phyloP scores from a whole-genome alignment of 257 asterid genomes.

The Perilla frutescens region DNA sequence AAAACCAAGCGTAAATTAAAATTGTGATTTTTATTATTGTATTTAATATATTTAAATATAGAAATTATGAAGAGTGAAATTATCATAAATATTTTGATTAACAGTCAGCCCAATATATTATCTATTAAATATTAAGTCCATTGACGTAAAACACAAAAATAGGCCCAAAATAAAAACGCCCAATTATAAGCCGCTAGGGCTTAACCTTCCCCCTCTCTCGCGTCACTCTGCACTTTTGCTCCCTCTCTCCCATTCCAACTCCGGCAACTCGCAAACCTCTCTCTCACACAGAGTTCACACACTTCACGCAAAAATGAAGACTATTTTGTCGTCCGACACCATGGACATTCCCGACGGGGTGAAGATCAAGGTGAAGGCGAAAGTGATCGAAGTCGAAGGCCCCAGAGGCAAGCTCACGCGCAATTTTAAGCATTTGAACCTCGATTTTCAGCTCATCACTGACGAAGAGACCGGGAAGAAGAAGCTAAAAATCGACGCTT shows the following conservation, averaged over 20 bases:
- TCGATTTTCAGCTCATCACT: constrained; percentile 71
- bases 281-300: not conserved
- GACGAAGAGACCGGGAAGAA: constrained; percentile 63
- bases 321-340: constrained; percentile 62
- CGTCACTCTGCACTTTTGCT: not conserved
- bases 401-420: constrained; percentile 74
- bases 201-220: not conserved
- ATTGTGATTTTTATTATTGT: too few species aligned
- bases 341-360: constrained; percentile 84
- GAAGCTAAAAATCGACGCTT: constrained; percentile 79
- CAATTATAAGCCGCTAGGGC: not conserved
- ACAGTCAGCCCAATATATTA: too few species aligned
- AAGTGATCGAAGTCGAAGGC: constrained; percentile 72
- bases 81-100: too few species aligned
- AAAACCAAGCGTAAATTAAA: too few species aligned
- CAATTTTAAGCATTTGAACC: constrained; percentile 74
- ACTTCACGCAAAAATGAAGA: constrained; percentile 53
- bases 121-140: too few species aligned
- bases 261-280: too few species aligned
- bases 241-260: not conserved
- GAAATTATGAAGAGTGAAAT: too few species aligned
- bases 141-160: too few species aligned
- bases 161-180: not conserved
- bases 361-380: constrained; percentile 70
- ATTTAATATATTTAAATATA: too few species aligned